Base-by-base conservation (phyloP, 164 flowering plant genomes). In the Magnolia changhungtana region DNA sequence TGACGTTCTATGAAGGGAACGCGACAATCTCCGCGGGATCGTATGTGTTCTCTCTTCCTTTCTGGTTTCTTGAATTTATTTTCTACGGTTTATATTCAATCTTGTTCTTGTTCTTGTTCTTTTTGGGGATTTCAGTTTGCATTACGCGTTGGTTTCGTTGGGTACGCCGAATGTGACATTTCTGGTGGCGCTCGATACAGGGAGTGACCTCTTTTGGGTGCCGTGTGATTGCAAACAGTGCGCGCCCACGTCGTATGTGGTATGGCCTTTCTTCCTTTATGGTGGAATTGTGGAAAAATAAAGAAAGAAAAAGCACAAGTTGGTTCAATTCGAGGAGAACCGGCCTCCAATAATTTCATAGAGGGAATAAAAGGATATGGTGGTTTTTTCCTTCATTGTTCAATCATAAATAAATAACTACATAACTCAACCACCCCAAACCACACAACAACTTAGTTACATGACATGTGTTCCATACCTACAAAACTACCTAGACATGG, bases 171-270 rank as follows among this genome's bases (percentile, higher is more conserved):
- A 85, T 45, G 18, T 82, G 65, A 81, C 75, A 23, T 96, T 85
- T 78, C 71, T 94, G 49, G 99, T 94, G 83, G 97, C 99, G 45
- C 91, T 96, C 4, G 99, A 92, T 77, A 96, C 97, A 0, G 99
- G 97, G 21, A 96, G 98, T 66, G 89, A 92, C 71, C 76, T 94
- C 58, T 90, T 94, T 76, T 96, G 98, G 99, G 83, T 94, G 66
- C 97, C 99, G 0, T 96, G 99, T 64, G 89, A 91, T 51, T 96
- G 98, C 75, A 74, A 29, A 50, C 81, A 79, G 23, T 92, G 97
- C 74, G 79, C 83, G 0, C 81, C 65, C 11, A 27, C 29, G 2
- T 27, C 29, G 29, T 27, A 1, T 27, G 8, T 24, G 69, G 92
- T 88, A 83, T 50, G 86, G 79, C 74, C 50, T 37, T 50, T 71